These are phyloP conservation scores for Vishniacozyma victoriae DNA, from an alignment of 768 basidiomycete genomes.

Conservation along the genomic window DNA sequence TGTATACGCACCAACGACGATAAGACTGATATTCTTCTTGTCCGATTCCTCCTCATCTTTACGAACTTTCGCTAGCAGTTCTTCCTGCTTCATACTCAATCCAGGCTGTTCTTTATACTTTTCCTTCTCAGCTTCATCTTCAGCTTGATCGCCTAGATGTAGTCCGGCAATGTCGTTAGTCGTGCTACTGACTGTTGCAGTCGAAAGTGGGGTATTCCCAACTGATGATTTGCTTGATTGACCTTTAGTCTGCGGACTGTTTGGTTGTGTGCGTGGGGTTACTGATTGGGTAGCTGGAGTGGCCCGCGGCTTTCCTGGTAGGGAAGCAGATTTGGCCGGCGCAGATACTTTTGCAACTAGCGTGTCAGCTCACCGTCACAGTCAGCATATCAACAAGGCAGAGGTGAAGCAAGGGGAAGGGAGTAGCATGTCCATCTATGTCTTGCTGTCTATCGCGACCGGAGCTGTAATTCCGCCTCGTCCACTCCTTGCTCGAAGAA, in stretches of 20 bases:
- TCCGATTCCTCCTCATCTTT: conserved; percentile 51
- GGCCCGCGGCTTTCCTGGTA: conserved; percentile 30
- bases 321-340: conserved; percentile 35
- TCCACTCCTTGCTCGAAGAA: conserved; percentile 46
- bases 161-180: conserved; percentile 68
- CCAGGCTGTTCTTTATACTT: conserved; percentile 52
- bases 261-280: conserved; percentile 21
- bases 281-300: conserved; percentile 2
- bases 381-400: background rate
- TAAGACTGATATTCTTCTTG: conserved; percentile 72
- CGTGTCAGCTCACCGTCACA: background rate
- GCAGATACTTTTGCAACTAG: conserved; percentile 22
- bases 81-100: conserved; percentile 66
- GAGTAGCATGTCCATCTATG: no score
- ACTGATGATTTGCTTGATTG: conserved; percentile 20
- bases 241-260: conserved; percentile 16
- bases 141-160: conserved; percentile 55
- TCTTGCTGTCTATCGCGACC: conserved; percentile 4
- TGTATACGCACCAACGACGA: conserved; percentile 71
- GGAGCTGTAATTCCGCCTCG: conserved; percentile 28
- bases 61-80: conserved; percentile 73
- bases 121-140: conserved; percentile 31
- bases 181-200: conserved; percentile 50
- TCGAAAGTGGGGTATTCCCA: conserved; percentile 11
- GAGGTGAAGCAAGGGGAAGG: no score